A percentile compares a stretch with the other conserved stretches of the same genome.
phyloP scores from a whole-genome alignment of 805 yeast genomes.

The Spathaspora girioi region DNA sequence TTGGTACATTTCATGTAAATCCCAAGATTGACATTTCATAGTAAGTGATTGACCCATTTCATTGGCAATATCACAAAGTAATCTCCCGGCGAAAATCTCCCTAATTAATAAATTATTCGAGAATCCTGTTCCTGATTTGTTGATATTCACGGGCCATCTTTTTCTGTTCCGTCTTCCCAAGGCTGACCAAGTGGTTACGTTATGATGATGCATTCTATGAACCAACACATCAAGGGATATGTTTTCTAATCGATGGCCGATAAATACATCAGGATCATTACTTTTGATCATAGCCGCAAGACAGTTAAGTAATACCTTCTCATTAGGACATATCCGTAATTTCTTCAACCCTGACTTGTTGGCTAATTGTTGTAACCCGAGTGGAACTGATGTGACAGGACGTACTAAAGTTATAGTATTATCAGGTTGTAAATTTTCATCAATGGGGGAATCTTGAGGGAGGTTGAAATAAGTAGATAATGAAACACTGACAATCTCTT shows the following conservation, averaged over 20 bases:
- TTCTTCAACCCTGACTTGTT: slow-evolving; percentile 47
- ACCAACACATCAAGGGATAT: slow-evolving; percentile 75
- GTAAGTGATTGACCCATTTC: slow-evolving; percentile 94
- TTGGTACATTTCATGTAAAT: slow-evolving; percentile 83
- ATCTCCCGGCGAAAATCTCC: slow-evolving; percentile 78
- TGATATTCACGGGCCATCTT: slow-evolving; percentile 74
- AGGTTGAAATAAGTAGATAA: slow-evolving; percentile 65
- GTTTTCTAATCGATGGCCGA: slow-evolving; percentile 84
- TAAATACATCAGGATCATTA: slow-evolving; percentile 85
- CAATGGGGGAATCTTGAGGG: slow-evolving; percentile 72
- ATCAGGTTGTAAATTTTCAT: slow-evolving; percentile 57
- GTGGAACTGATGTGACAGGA: slow-evolving; percentile 70
- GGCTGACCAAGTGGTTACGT: slow-evolving; percentile 72
- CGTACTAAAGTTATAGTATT: slow-evolving; percentile 71
- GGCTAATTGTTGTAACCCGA: slow-evolving; percentile 65
- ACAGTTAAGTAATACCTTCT: slow-evolving; percentile 68
- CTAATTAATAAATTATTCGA: slow-evolving; percentile 55
- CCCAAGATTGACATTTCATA: slow-evolving; percentile 92
- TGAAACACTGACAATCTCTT: slow-evolving; percentile 84
- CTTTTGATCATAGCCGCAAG: slow-evolving; percentile 66
- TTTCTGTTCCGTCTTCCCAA: slow-evolving; percentile 80
- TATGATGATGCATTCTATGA: slow-evolving; percentile 74
- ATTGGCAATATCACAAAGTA: slow-evolving; percentile 88
- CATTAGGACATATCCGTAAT: slow-evolving; percentile 64
- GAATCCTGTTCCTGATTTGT: slow-evolving; percentile 42